These are phyloP conservation scores for Diospyros lotus DNA, from an alignment of 148 eudicot genomes.

Conservation along the genomic window DNA sequence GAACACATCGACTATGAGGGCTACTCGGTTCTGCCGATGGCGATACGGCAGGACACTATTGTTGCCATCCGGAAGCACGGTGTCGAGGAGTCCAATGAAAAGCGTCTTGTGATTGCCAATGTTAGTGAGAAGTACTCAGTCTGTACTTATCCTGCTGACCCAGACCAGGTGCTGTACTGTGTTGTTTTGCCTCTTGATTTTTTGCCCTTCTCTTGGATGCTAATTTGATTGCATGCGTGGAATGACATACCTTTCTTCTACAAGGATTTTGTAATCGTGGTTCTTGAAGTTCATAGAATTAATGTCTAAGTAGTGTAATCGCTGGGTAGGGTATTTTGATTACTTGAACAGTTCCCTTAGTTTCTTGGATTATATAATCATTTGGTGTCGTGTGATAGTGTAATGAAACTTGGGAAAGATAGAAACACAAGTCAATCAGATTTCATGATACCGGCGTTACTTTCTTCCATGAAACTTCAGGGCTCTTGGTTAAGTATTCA, in stretches of 20 bases:
- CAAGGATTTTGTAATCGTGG: too few relatives aligned
- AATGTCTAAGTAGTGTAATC: too few relatives aligned
- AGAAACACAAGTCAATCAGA: neutral
- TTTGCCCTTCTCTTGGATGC: neutral
- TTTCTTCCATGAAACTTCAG: neutral
- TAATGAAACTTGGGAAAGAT: neutral
- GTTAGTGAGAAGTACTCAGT: conserved; percentile 63
- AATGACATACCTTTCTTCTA: too few relatives aligned
- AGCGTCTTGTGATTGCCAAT: conserved; percentile 60
- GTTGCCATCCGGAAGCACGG: conserved; percentile 61
- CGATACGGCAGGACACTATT: conserved; percentile 77
- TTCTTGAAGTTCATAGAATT: too few relatives aligned
- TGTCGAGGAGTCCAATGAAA: conserved; percentile 30
- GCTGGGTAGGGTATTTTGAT: too few relatives aligned
- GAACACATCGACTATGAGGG: conserved; percentile 95
- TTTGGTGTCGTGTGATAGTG: neutral
- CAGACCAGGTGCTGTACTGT: conserved; percentile 48
- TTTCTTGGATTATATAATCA: too few relatives aligned
- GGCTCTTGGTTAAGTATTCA: neutral
- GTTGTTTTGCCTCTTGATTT: neutral
- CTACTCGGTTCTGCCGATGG: conserved; percentile 95
- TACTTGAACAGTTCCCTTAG: too few relatives aligned
- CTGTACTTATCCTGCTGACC: conserved; percentile 81
- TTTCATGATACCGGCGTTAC: neutral
- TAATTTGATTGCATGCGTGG: neutral